phyloP scores from a whole-genome alignment of 257 asterid genomes.

The Penstemon newberryi region DNA sequence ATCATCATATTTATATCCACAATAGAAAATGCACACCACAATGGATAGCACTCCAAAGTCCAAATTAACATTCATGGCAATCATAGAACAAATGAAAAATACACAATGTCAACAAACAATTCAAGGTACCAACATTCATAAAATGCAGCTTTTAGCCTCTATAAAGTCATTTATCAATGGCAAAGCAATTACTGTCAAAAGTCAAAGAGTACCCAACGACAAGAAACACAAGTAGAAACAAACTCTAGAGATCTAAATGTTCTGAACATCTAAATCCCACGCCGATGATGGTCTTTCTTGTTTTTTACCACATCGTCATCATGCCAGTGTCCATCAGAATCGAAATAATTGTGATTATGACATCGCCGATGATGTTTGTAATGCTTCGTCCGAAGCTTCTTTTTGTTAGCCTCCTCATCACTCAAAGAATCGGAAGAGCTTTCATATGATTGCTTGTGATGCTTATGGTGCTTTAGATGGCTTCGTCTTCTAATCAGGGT shows the following conservation, averaged over 20 bases:
- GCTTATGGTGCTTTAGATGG: slow-evolving; percentile 44
- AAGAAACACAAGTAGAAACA: neutral
- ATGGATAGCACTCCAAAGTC: too few relatives aligned
- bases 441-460: slow-evolving; percentile 34
- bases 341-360: slow-evolving; percentile 46
- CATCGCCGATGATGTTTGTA: slow-evolving; percentile 34
- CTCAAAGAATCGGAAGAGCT: slow-evolving; percentile 46
- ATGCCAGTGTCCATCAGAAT: slow-evolving; percentile 45
- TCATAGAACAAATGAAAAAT: neutral
- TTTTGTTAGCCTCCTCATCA: slow-evolving; percentile 36
- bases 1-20: neutral
- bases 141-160: neutral
- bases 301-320: slow-evolving; percentile 40
- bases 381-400: slow-evolving; percentile 35
- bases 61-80: neutral
- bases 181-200: neutral
- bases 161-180: neutral
- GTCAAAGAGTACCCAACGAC: neutral
- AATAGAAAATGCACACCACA: neutral
- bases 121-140: neutral
- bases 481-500: slow-evolving; percentile 39
- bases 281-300: slow-evolving; percentile 34
- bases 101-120: neutral
- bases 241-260: neutral
- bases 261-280: neutral